Evolutionary conservation across 805 yeast species (phyloP), one percentile per base, ranked within the genome.

Genomic region (Starmerella khaoyaiensis): DNA sequence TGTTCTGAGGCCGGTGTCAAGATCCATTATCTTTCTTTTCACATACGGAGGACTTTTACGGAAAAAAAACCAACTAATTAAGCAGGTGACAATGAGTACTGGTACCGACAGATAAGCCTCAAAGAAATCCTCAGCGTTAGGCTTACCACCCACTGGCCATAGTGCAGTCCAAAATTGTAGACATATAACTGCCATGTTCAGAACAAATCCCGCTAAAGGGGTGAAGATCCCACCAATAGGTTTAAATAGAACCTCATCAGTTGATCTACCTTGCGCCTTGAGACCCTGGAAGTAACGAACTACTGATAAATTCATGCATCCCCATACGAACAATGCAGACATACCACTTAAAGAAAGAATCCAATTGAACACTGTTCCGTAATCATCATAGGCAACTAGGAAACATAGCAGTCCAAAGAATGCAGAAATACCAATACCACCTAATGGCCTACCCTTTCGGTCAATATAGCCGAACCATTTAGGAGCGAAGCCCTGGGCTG

Each of bases 121-220:
- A 63, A 74, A 73, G 57, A 74, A 74, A 37, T 31, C 43, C 12
- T 38, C 21, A 12, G 65, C 67, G 35, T 49, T 47, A 16, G 65
- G 59, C 1, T 37, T 29, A 6, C 12, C 54, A 19, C 62, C 72
- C 59, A 73, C 53, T 40, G 93, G 93, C 66, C 65, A 80, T 32
- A 78, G 60, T 10, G 90, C 84, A 42, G 75, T 65, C 81, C 86
- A 81, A 64, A 81, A 79, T 61, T 80, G 86, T 19, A 83, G 81
- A 39, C 71, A 59, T 43, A 82, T 63, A 44, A 81, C 76, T 39
- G 78, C 55, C 21, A 68, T 21, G 56, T 75, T 75, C 52, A 82
- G 58, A 20, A 59, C 41, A 11, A 71, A 52, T 38, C 87, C 90
- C 55, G 69, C 69, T 46, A 55, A 58, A 0, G 93, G 76, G 30